Evolutionary conservation across 176 grass and related monocot species (phyloP), one percentile per base, ranked within the genome.

Genomic region (Phoenix dactylifera): DNA sequence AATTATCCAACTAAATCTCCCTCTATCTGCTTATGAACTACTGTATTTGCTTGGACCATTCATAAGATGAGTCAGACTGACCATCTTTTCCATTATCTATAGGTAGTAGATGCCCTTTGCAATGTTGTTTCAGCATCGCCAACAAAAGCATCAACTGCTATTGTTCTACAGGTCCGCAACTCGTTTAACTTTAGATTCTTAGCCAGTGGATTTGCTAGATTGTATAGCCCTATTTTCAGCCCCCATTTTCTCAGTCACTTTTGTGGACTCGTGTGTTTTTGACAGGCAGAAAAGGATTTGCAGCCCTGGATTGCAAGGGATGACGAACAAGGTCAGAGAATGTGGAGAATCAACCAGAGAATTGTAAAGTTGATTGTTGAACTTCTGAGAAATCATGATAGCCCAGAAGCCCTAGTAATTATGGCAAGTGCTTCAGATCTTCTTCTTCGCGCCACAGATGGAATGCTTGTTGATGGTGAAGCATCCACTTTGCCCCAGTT

Each of bases 31-130:
- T 44, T 7, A 44, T 5, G 2, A 44, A 44, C 9, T 44, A 44
- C 7, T 12, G 35, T 44, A 9, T 44, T 44, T 44, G 35, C 9
- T 44, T 12, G 12, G 7, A 14, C 35, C 2, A 2, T 44, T 44
- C 35, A 12, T 12, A 44, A 44, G 35, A 44, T 14, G 7, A 44
- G 35, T 44, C 35, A 24, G 18, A 44, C 50, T 55, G 25, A 63
- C 17, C 44, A 63, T 55, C 17, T 25, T 71, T 23, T 5, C 18
- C 59, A 18, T 54, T 25, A 54, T 26, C n/a, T 60, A 49, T 59
- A 98, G 93, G 93, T 98, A 72, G 93, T 92, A 61, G 93, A 98
- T 89, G 94, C 94, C 0, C 85, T 98, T 61, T 98, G 94, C 74
- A 81, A 93, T 59, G 85, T 98, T 26, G 94, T 98, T 83, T 98